Conservation (phyloP, 345 rosid species). For the Adansonia digitata region DNA sequence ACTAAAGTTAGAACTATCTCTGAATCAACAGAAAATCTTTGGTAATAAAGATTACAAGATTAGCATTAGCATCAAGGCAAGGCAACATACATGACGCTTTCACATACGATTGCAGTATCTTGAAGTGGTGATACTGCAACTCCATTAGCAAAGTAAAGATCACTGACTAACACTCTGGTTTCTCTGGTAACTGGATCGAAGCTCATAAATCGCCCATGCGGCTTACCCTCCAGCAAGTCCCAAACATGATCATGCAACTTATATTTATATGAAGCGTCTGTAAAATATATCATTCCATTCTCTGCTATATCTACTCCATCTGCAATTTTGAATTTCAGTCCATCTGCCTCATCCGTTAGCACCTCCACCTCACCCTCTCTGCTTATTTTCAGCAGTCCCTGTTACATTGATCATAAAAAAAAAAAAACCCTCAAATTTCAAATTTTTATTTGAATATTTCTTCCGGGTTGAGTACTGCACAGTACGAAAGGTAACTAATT, state of each 20-base stretch:
- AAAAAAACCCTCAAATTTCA: not conserved
- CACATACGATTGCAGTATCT: slow-evolving; percentile 52
- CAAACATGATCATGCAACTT: not conserved
- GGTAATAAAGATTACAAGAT: not conserved
- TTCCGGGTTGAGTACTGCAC: too few species aligned
- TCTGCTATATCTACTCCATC: slow-evolving; percentile 65
- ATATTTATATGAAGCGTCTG: slow-evolving; percentile 62
- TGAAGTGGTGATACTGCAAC: slow-evolving; percentile 57
- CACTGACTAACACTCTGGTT: slow-evolving; percentile 38
- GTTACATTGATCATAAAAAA: not conserved
- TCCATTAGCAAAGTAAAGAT: slow-evolving; percentile 73
- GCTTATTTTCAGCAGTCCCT: slow-evolving; percentile 10
- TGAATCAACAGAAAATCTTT: not conserved
- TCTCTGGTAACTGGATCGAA: slow-evolving; percentile 44
- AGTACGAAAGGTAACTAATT: too few species aligned
- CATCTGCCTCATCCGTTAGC: slow-evolving; percentile 59
- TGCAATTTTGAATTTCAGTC: slow-evolving; percentile 42
- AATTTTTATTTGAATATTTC: too few species aligned
- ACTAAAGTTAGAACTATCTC: too few species aligned
- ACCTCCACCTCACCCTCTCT: slow-evolving; percentile 37
- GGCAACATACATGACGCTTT: slow-evolving; percentile 44
- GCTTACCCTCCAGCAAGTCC: slow-evolving; percentile 61
- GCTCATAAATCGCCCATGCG: slow-evolving; percentile 62
- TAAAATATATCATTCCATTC: slow-evolving; percentile 67
- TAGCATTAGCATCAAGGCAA: not conserved